Conservation (phyloP, 768 basidiomycete species). For the Podaxis sp. region DNA sequence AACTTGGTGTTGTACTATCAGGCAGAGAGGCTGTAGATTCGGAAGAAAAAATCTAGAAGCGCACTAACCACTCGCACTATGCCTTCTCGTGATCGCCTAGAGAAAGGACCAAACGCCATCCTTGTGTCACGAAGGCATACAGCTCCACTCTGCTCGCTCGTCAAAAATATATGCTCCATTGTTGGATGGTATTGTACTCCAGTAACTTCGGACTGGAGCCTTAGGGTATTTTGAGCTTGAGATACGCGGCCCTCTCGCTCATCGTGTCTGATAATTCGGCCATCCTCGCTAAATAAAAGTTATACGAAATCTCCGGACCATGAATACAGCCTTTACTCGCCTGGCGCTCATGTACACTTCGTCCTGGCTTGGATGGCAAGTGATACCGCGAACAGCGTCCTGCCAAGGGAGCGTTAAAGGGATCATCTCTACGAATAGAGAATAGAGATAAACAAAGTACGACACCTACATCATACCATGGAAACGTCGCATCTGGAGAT, state of each 20-base stretch:
- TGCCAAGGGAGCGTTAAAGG: conserved; percentile 25
- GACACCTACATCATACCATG: conserved; percentile 22
- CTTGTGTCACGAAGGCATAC: conserved; percentile 70
- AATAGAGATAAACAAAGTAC: neutral
- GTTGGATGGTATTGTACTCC: conserved; percentile 66
- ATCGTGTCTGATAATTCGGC: conserved; percentile 64
- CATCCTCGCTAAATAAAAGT: conserved; percentile 58
- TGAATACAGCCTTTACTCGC: conserved; percentile 33
- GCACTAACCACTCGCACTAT: conserved; percentile 51
- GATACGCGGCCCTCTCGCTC: conserved; percentile 36
- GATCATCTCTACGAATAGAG: neutral
- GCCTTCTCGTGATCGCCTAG: conserved; percentile 45
- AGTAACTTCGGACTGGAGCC: conserved; percentile 56
- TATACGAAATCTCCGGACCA: conserved; percentile 2
- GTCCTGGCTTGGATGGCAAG: conserved; percentile 67
- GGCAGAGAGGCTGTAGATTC: conserved; percentile 3
- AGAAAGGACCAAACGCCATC: conserved; percentile 67
- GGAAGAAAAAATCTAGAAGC: neutral
- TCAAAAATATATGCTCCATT: conserved; percentile 69
- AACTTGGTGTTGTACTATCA: conserved; percentile 42
- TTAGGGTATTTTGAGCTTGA: conserved; percentile 51
- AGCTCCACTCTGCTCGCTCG: conserved; percentile 55
- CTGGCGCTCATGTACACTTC: conserved; percentile 71
- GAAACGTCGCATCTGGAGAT: conserved; percentile 18
- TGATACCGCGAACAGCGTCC: conserved; percentile 66